phyloP scores from a whole-genome alignment of 225 moss, liverwort and hornwort species.

The Bryoerythrophyllum caledonicum region DNA sequence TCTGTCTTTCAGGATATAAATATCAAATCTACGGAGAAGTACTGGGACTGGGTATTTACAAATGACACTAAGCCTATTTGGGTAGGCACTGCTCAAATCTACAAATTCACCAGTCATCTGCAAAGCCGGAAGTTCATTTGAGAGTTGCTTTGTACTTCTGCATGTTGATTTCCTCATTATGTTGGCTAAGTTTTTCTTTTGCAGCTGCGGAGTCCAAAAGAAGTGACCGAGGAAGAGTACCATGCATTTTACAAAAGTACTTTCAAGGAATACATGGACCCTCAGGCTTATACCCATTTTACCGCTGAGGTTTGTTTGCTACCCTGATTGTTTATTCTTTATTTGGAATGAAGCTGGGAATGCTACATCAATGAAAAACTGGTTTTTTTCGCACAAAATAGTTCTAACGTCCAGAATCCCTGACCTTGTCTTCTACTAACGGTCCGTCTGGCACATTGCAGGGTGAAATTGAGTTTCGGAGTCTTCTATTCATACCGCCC shows the following conservation, averaged over 20 bases:
- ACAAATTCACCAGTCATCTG: slow-evolving; percentile 12
- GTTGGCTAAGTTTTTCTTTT: too few species aligned
- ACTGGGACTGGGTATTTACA: slow-evolving; percentile 84
- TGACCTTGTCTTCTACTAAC: too few species aligned
- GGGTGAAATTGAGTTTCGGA: slow-evolving; percentile 65
- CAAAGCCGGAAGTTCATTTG: background rate
- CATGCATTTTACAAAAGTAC: slow-evolving; percentile 89
- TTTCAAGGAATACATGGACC: slow-evolving; percentile 91
- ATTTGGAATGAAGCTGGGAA: too few species aligned
- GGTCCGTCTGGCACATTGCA: slow-evolving; percentile 35
- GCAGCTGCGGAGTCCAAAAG: slow-evolving; percentile 78
- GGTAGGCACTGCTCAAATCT: slow-evolving; percentile 55
- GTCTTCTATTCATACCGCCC: slow-evolving; percentile 53
- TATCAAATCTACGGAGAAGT: slow-evolving; percentile 61
- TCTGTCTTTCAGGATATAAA: slow-evolving; percentile 55
- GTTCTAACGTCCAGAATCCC: background rate
- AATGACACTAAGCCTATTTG: slow-evolving; percentile 96
- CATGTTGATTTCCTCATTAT: too few species aligned
- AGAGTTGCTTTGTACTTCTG: slow-evolving; percentile 1
- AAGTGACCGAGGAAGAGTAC: slow-evolving; percentile 80
- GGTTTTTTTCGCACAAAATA: background rate
- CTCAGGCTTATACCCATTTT: slow-evolving; percentile 90
- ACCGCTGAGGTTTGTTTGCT: slow-evolving; percentile 68
- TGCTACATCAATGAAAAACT: too few species aligned
- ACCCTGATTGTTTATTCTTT: background rate